phyloP scores from a whole-genome alignment of 371 early-diverging fungal genomes.

The Mortierella sp. region DNA sequence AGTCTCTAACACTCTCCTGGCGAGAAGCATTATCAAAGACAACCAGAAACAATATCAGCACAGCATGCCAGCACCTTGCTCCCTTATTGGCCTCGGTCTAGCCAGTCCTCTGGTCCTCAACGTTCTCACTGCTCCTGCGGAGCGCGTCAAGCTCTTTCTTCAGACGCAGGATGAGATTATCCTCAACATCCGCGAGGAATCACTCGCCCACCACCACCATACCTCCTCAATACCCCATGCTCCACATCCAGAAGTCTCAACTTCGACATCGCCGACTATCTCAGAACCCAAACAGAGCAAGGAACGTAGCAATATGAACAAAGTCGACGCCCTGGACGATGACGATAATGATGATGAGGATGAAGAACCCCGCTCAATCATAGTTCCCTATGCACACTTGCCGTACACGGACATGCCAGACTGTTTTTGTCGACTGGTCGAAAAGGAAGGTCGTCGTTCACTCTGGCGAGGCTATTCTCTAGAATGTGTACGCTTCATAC shows the following conservation, averaged over 20 bases:
- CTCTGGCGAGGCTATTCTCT: constrained; percentile 39
- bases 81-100: constrained; percentile 25
- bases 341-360: constrained; percentile 15
- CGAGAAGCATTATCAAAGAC: too few species aligned
- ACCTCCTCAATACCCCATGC: background rate
- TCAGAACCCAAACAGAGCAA: background rate
- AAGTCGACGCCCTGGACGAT: background rate
- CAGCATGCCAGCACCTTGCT: constrained; percentile 3
- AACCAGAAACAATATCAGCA: too few species aligned
- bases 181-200: constrained; percentile 43
- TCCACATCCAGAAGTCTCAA: background rate
- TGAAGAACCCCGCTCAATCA: constrained; percentile 40
- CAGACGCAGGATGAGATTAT: constrained; percentile 47
- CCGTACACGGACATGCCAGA: constrained; percentile 34
- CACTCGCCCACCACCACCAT: constrained; percentile 14
- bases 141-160: constrained; percentile 33
- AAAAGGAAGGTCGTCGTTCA: constrained; percentile 34
- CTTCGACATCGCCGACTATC: background rate
- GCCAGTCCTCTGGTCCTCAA: constrained; percentile 17
- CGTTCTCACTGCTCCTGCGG: constrained; percentile 28
- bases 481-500: constrained; percentile 3
- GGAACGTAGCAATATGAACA: background rate
- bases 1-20: background rate
- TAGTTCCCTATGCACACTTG: constrained; percentile 39
- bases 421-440: constrained; percentile 27